Percentiles rank a stretch among this genome's conserved stretches.
These are phyloP conservation scores for Neonectria faginata DNA, from an alignment of 2,329 filamentous ascomycete species.

Conservation along the genomic window DNA sequence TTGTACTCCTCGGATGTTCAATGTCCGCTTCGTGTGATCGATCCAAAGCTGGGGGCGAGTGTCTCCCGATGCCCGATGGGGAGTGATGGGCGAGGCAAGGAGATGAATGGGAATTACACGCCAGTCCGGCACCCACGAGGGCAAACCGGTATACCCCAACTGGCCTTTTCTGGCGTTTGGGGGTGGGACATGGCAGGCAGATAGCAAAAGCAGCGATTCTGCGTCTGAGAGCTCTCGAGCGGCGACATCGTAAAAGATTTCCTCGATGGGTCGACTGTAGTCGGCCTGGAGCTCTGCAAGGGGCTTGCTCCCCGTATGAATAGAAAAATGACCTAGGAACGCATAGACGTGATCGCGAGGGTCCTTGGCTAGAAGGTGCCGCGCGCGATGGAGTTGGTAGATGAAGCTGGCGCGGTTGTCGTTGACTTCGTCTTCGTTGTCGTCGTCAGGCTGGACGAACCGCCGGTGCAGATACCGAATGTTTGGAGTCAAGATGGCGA, in stretches of 20 bases:
- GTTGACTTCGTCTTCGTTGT: conserved; percentile 39
- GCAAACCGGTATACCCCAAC: conserved; percentile 34
- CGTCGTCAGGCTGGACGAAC: conserved; percentile 50
- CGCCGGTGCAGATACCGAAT: conserved; percentile 49
- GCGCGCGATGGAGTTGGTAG: conserved; percentile 52
- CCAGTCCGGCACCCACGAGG: conserved; percentile 56
- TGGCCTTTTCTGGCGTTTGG: conserved; percentile 25
- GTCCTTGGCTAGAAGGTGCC: conserved; percentile 49
- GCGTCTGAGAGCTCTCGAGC: conserved; percentile 46
- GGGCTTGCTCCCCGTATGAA: conserved; percentile 38
- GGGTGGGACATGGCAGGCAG: conserved; percentile 44
- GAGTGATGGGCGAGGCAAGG: conserved; percentile 48
- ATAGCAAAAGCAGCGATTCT: conserved; percentile 47
- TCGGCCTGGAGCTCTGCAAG: conserved; percentile 45
- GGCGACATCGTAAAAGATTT: conserved; percentile 51
- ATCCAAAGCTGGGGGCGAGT: conserved; percentile 45
- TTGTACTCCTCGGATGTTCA: conserved; percentile 47
- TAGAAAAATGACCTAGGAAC: conserved; percentile 52
- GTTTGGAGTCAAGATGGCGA: conserved; percentile 48
- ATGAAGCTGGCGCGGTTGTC: conserved; percentile 51
- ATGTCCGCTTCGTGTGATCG: conserved; percentile 36
- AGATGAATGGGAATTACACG: conserved; percentile 49
- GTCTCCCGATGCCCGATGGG: conserved; percentile 47
- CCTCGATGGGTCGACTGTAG: conserved; percentile 47
- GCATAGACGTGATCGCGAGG: conserved; percentile 52